A percentile compares a stretch with the other conserved stretches of the same genome.
Conservation (phyloP, 2,329 filamentous ascomycete genomes). For the Phialophora chinensis region DNA sequence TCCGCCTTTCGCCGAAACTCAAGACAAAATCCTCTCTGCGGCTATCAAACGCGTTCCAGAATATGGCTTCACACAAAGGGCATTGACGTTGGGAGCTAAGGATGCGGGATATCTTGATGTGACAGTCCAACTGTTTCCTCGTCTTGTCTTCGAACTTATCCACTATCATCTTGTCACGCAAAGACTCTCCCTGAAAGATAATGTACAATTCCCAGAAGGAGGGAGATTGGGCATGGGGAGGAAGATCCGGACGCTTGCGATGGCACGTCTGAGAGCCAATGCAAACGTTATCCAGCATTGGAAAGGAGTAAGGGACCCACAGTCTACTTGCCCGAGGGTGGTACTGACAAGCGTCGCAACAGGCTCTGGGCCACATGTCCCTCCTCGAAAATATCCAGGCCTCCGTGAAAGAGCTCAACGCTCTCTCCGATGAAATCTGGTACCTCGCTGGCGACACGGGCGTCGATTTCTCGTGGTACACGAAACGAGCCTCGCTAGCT, state of each 20-base stretch:
- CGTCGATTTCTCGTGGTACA: constrained; percentile 90
- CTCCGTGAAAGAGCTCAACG: constrained; percentile 78
- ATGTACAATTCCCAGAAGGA: constrained; percentile 46
- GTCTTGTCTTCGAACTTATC: constrained; percentile 81
- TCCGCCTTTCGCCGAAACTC: constrained; percentile 69
- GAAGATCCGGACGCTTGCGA: constrained; percentile 73
- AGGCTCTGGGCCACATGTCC: constrained; percentile 91
- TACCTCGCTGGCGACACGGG: constrained; percentile 80
- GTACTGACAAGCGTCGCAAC: constrained; percentile 25
- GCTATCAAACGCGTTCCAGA: constrained; percentile 77
- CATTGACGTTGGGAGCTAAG: constrained; percentile 77
- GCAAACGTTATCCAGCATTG: constrained; percentile 73
- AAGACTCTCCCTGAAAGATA: constrained; percentile 63
- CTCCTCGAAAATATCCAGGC: constrained; percentile 77
- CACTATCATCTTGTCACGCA: constrained; percentile 75
- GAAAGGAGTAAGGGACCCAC: constrained; percentile 74
- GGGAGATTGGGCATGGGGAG: constrained; percentile 57
- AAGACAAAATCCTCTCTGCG: constrained; percentile 79
- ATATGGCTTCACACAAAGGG: constrained; percentile 78
- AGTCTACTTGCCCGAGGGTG: not conserved
- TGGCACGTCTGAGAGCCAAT: constrained; percentile 80
- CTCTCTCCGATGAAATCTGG: constrained; percentile 90
- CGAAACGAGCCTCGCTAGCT: constrained; percentile 67
- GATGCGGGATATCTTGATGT: constrained; percentile 88
- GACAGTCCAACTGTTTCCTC: constrained; percentile 79